phyloP scores from a whole-genome alignment of 2,329 filamentous ascomycete genomes.

The Fusarium lyarnte region DNA sequence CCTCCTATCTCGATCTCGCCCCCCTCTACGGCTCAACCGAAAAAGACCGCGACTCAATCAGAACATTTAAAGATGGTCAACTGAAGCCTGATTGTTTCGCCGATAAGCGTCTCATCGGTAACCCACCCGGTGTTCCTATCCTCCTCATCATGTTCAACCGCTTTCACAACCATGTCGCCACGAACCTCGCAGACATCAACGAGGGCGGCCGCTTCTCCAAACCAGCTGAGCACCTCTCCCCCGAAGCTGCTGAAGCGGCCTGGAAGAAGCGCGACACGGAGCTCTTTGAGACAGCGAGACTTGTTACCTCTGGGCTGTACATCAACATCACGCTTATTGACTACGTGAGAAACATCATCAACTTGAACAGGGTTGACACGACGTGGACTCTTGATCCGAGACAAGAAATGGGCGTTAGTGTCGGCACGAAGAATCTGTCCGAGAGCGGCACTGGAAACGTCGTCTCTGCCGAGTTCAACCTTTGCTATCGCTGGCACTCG shows the following conservation, averaged over 20 bases:
- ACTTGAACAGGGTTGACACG: constrained; percentile 66
- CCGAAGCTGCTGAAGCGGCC: constrained; percentile 59
- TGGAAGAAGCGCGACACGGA: constrained; percentile 81
- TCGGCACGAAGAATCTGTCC: constrained; percentile 64
- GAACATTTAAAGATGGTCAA: constrained; percentile 75
- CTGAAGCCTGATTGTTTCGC: constrained; percentile 79
- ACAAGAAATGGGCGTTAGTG: constrained; percentile 68
- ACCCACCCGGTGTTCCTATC: constrained; percentile 77
- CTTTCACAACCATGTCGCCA: constrained; percentile 88
- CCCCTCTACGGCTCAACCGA: constrained; percentile 77
- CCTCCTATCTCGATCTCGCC: constrained; percentile 76
- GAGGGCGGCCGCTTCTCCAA: constrained; percentile 81
- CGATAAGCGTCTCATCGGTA: constrained; percentile 74
- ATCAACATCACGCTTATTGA: constrained; percentile 82
- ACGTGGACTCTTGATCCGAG: constrained; percentile 86
- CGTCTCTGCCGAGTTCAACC: constrained; percentile 88
- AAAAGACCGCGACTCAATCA: constrained; percentile 71
- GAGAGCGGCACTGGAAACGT: constrained; percentile 81
- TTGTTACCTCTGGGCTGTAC: constrained; percentile 79
- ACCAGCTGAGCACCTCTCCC: constrained; percentile 60
- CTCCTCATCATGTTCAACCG: constrained; percentile 81
- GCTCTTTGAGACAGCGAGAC: constrained; percentile 79
- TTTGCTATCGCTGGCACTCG: constrained; percentile 89
- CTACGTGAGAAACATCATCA: constrained; percentile 82
- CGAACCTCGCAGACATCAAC: constrained; percentile 85